Evolutionary conservation across 805 yeast species (phyloP).

Genomic region (Cyberlindnera mycetangii): DNA sequence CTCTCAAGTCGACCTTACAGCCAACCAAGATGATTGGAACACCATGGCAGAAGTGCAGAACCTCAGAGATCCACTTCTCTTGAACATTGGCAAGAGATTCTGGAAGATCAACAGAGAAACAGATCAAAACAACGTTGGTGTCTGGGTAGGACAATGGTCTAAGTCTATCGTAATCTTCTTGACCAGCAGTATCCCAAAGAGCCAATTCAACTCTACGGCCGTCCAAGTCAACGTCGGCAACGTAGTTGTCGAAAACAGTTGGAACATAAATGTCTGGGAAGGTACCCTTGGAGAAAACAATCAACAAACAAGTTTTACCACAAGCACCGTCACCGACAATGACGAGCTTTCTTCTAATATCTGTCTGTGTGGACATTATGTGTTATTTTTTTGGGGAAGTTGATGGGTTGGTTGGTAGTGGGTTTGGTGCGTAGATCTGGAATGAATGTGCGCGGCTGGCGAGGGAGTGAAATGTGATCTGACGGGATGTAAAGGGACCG

Average conservation of each 20-base stretch:
- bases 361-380: conserved; percentile 30
- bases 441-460: neutral
- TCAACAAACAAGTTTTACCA: conserved; percentile 91
- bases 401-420: too few species aligned
- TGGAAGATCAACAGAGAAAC: conserved; percentile 88
- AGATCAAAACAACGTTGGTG: conserved; percentile 85
- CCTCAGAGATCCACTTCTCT: conserved; percentile 95
- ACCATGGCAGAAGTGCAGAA: conserved; percentile 89
- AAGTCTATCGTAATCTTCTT: conserved; percentile 93
- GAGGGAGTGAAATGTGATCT: too few species aligned
- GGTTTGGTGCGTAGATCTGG: neutral
- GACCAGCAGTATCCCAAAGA: conserved; percentile 98
- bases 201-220: conserved; percentile 93
- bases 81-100: conserved; percentile 91
- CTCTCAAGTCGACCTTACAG: conserved; percentile 85
- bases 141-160: conserved; percentile 92
- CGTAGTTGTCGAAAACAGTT: conserved; percentile 96
- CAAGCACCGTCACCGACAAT: conserved; percentile 98
- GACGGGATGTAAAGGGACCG: neutral
- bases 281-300: conserved; percentile 81
- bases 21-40: conserved; percentile 92
- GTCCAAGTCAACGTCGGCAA: conserved; percentile 90
- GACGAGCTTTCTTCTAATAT: conserved; percentile 73
- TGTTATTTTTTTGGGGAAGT: neutral
- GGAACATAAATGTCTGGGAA: conserved; percentile 96